Conservation (phyloP, 257 asterid genomes). For the Henckelia pumila region DNA sequence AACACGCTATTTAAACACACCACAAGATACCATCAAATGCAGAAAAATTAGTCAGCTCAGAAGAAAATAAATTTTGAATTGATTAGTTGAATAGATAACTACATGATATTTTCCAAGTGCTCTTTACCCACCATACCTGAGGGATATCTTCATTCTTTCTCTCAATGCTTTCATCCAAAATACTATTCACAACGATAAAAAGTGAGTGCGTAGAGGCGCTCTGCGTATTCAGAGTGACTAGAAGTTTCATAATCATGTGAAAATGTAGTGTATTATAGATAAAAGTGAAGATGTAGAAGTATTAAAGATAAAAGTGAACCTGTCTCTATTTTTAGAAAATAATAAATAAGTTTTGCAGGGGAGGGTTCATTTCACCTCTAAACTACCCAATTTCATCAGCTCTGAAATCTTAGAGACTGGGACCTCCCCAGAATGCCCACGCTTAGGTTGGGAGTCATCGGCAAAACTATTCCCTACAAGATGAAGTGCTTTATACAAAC, state of each 20-base stretch:
- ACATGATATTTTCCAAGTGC: slow-evolving; percentile 23
- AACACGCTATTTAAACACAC: slow-evolving; percentile 47
- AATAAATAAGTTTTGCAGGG: not conserved
- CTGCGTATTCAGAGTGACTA: slow-evolving; percentile 45
- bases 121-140: slow-evolving; percentile 52
- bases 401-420: slow-evolving; percentile 68
- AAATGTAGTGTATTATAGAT: slow-evolving; percentile 14
- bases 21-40: slow-evolving; percentile 25
- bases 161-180: slow-evolving; percentile 79
- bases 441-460: slow-evolving; percentile 47
- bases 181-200: slow-evolving; percentile 53
- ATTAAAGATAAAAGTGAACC: slow-evolving; percentile 10
- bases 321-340: not conserved
- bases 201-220: slow-evolving; percentile 69
- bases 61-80: slow-evolving; percentile 2
- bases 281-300: slow-evolving; percentile 11
- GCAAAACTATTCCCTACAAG: slow-evolving; percentile 41
- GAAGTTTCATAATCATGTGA: slow-evolving; percentile 30
- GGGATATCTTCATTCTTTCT: slow-evolving; percentile 71
- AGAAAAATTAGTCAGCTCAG: slow-evolving; percentile 18
- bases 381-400: slow-evolving; percentile 60
- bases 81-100: not conserved
- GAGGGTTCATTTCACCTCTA: slow-evolving; percentile 54
- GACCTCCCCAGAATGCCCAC: slow-evolving; percentile 47
- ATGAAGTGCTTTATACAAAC: slow-evolving; percentile 30